Percentiles rank a stretch among this genome's conserved stretches.
phyloP scores from a whole-genome alignment of 495 filamentous ascomycete genomes.

The Bathelium albidoporum region DNA sequence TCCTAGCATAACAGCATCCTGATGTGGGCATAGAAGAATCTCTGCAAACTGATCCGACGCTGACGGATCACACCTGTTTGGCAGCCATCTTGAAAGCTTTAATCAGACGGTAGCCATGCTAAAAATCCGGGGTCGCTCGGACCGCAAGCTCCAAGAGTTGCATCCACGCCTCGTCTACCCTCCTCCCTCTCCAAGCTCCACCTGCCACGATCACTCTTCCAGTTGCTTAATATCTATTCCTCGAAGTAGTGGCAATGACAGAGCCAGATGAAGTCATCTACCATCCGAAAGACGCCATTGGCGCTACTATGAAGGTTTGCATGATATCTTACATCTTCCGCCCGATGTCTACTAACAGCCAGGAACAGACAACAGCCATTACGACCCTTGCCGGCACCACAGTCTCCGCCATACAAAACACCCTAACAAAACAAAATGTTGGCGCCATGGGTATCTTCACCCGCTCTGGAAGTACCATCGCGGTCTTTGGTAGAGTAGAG shows the following conservation, averaged over 20 bases:
- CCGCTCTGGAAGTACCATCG: constrained; percentile 55
- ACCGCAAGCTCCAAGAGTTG: not conserved
- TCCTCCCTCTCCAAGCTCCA: not conserved
- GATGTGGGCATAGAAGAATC: too few species aligned
- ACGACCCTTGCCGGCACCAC: constrained; percentile 59
- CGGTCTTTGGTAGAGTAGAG: constrained; percentile 47
- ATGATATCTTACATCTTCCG: not conserved
- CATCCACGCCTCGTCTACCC: not conserved
- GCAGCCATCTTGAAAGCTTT: not conserved
- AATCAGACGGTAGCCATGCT: too few species aligned
- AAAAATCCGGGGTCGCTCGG: not conserved
- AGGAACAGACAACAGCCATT: constrained; percentile 39
- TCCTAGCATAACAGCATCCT: too few species aligned
- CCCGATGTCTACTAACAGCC: not conserved
- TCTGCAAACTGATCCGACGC: not conserved
- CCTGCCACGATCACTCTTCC: not conserved
- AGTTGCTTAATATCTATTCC: not conserved
- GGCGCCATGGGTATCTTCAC: constrained; percentile 68
- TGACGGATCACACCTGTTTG: not conserved
- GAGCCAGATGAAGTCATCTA: constrained; percentile 36
- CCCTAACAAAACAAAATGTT: constrained; percentile 67
- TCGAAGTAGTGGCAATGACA: not conserved
- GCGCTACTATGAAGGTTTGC: constrained; percentile 44
- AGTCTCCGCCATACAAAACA: constrained; percentile 72
- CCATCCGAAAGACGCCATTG: constrained; percentile 70